These are phyloP conservation scores for Candida golubevii DNA, from an alignment of 805 yeast genomes.

Conservation along the genomic window DNA sequence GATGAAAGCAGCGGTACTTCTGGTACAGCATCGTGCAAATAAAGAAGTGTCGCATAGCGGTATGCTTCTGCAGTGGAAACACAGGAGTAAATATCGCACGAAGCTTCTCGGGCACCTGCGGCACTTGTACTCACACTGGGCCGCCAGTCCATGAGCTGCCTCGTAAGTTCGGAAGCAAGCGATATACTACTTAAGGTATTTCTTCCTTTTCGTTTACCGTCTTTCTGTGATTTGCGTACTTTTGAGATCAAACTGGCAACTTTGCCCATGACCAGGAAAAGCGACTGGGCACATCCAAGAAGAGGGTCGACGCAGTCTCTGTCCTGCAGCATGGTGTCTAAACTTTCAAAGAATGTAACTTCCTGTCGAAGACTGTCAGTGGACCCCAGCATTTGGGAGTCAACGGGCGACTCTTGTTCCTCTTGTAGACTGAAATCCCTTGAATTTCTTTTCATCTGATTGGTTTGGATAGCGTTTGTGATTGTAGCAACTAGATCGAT, in stretches of 20 bases:
- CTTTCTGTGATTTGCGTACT: conserved; percentile 36
- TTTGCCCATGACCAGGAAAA: conserved; percentile 61
- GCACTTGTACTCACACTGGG: conserved; percentile 42
- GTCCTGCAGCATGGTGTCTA: conserved; percentile 32
- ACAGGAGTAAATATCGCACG: conserved; percentile 56
- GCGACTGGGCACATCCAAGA: conserved; percentile 61
- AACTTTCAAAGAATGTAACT: conserved; percentile 35
- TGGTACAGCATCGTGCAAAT: conserved; percentile 68
- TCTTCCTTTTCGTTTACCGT: conserved; percentile 15
- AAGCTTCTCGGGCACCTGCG: conserved; percentile 19
- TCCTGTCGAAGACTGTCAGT: conserved; percentile 4
- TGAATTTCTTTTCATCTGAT: conserved; percentile 16
- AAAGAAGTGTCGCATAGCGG: conserved; percentile 53
- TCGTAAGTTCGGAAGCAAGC: conserved; percentile 50
- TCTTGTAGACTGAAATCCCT: conserved; percentile 2
- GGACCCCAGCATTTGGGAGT: conserved; percentile 23
- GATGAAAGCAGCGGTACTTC: conserved; percentile 56
- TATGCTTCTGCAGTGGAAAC: conserved; percentile 71
- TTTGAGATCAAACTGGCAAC: conserved; percentile 54
- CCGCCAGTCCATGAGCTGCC: conserved; percentile 53
- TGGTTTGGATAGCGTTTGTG: conserved; percentile 27
- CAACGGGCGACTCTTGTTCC: conserved; percentile 13
- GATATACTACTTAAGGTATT: conserved; percentile 48
- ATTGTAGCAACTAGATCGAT: conserved; percentile 40
- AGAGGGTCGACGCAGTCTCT: conserved; percentile 55